A percentile compares a stretch with the other conserved stretches of the same genome.
phyloP scores from a whole-genome alignment of 768 basidiomycete genomes.

The Suillus variegatus region DNA sequence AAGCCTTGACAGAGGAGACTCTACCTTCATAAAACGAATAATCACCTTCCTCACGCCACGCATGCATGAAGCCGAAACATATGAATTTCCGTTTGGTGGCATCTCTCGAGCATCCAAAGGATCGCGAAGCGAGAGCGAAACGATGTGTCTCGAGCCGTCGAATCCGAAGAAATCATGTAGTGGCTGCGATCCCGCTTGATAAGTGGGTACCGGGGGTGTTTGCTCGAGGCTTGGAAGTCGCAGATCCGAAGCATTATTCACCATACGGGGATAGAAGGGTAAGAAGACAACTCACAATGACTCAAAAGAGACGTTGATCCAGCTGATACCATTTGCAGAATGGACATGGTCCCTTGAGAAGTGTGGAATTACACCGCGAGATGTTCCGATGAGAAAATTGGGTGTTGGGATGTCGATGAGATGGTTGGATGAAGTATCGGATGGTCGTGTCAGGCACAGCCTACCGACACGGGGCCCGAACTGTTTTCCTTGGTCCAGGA shows the following conservation, averaged over 20 bases:
- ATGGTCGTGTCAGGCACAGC: constrained; percentile 19
- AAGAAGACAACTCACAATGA: constrained; percentile 63
- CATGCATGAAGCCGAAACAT: constrained; percentile 57
- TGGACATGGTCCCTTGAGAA: constrained; percentile 63
- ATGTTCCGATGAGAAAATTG: constrained; percentile 59
- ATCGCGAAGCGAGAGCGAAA: constrained; percentile 66
- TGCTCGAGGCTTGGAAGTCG: constrained; percentile 58
- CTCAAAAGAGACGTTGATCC: constrained; percentile 77
- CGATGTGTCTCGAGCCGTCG: constrained; percentile 43
- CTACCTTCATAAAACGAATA: constrained; percentile 4
- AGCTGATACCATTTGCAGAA: constrained; percentile 50
- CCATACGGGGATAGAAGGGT: background rate
- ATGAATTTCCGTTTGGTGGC: constrained; percentile 68
- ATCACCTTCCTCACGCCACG: constrained; percentile 73
- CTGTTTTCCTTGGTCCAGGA: constrained; percentile 11
- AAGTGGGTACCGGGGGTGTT: constrained; percentile 63
- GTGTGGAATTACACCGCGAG: constrained; percentile 75
- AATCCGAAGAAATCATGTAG: constrained; percentile 72
- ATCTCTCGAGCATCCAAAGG: constrained; percentile 64
- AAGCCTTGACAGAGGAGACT: constrained; percentile 1
- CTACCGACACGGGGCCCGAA: constrained; percentile 30
- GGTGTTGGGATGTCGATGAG: constrained; percentile 59
- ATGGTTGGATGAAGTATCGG: background rate
- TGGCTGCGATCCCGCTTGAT: constrained; percentile 51
- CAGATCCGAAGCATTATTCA: background rate